A percentile compares a stretch with the other conserved stretches of the same genome.
Evolutionary conservation across 441 rosid species (phyloP).

Genomic region (Adansonia gregorii): DNA sequence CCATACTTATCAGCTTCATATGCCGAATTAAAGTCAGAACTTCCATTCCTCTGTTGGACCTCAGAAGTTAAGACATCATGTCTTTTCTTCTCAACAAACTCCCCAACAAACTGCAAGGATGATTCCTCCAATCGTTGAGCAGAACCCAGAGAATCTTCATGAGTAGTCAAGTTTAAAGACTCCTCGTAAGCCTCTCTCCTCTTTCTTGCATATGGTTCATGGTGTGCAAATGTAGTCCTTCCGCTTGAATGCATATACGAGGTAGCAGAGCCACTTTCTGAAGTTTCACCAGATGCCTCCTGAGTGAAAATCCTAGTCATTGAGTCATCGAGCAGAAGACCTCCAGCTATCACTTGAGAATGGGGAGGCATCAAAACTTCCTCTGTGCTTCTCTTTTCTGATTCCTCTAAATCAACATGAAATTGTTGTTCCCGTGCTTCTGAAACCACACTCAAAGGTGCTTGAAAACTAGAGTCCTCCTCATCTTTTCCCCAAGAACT

Average conservation of each 20-base stretch:
- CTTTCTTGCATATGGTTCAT: constrained; percentile 37
- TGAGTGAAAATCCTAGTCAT: constrained; percentile 38
- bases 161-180: constrained; percentile 33
- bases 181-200: constrained; percentile 40
- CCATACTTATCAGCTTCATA: constrained; percentile 38
- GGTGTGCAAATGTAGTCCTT: constrained; percentile 33
- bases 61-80: constrained; percentile 54
- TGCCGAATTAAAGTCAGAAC: constrained; percentile 30
- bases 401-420: constrained; percentile 37
- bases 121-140: constrained; percentile 66
- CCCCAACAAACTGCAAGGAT: constrained; percentile 59
- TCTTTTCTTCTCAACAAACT: constrained; percentile 70
- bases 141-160: constrained; percentile 67
- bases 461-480: constrained; percentile 47
- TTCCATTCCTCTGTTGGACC: constrained; percentile 42
- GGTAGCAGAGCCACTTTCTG: constrained; percentile 47
- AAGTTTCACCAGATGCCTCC: constrained; percentile 42
- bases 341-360: constrained; percentile 53
- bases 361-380: constrained; percentile 59
- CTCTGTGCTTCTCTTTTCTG: constrained; percentile 46
- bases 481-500: constrained; percentile 43
- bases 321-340: constrained; percentile 35
- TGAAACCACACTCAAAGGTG: constrained; percentile 44
- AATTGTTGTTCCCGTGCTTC: constrained; percentile 38
- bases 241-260: constrained; percentile 39